These are phyloP conservation scores for Aschersonia sp. DNA, from an alignment of 2,329 filamentous ascomycete species.

Conservation along the genomic window DNA sequence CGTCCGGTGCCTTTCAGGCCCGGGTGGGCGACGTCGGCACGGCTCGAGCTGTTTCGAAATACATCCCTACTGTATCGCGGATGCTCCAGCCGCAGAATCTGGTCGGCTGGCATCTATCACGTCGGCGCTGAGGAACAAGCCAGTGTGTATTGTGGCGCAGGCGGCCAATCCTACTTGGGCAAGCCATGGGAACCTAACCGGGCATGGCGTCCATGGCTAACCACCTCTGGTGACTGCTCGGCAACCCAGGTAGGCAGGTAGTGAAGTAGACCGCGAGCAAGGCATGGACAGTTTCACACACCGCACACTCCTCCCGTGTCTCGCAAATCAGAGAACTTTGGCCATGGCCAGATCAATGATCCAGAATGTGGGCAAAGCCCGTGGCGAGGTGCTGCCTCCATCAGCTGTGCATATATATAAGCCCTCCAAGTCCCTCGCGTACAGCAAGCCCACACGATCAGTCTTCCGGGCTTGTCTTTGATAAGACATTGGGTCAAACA, in stretches of 20 bases:
- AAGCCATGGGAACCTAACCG: background rate
- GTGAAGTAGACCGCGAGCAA: background rate
- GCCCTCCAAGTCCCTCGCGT: too few species aligned
- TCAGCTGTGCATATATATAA: too few species aligned
- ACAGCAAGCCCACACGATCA: too few species aligned
- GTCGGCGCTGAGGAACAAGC: too few species aligned
- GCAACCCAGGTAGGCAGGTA: background rate
- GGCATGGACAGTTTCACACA: background rate
- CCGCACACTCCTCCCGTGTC: too few species aligned
- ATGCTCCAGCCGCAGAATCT: too few species aligned
- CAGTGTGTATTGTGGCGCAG: too few species aligned
- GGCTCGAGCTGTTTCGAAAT: background rate
- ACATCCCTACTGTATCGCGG: too few species aligned
- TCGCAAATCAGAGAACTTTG: background rate
- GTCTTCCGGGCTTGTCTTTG: too few species aligned
- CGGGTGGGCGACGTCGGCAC: background rate
- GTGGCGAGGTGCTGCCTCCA: too few species aligned
- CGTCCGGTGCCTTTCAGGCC: background rate
- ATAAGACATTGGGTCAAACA: too few species aligned
- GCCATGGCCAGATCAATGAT: background rate
- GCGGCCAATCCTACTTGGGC: background rate
- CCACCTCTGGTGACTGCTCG: slow-evolving; percentile 6
- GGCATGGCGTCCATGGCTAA: background rate
- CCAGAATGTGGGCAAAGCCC: background rate
- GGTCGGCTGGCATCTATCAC: too few species aligned